Evolutionary conservation across 176 grass and related monocot genomes (phyloP).

Genomic region (Oryza brachyantha): DNA sequence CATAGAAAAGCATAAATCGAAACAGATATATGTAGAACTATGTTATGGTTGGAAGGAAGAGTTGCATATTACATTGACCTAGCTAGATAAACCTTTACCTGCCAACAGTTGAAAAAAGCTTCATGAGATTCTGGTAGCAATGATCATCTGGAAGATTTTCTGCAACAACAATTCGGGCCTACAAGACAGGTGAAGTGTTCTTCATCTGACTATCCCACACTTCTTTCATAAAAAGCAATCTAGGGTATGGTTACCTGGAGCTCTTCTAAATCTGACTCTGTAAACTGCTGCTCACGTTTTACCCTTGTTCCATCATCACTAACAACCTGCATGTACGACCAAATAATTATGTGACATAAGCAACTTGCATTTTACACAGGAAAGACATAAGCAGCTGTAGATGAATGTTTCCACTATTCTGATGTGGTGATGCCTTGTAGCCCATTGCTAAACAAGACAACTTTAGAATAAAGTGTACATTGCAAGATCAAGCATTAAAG

Average conservation of each 20-base stretch:
- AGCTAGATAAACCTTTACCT: slow-evolving; percentile 54
- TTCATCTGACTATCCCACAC: slow-evolving; percentile 11
- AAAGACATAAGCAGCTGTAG: slow-evolving; percentile 12
- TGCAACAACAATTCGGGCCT: slow-evolving; percentile 94
- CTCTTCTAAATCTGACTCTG: slow-evolving; percentile 88
- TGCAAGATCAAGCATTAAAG: not conserved
- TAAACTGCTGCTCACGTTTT: slow-evolving; percentile 73
- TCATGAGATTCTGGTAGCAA: slow-evolving; percentile 98
- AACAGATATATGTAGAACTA: slow-evolving; percentile 24
- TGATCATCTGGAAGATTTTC: slow-evolving; percentile 99
- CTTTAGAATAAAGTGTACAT: not conserved
- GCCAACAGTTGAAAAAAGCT: slow-evolving; percentile 89
- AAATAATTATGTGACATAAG: slow-evolving; percentile 30
- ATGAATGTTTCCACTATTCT: slow-evolving; percentile 8
- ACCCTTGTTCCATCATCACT: slow-evolving; percentile 96
- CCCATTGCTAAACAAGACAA: slow-evolving; percentile 3
- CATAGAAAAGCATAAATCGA: slow-evolving; percentile 18
- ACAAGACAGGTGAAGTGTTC: slow-evolving; percentile 16
- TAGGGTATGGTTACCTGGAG: slow-evolving; percentile 57
- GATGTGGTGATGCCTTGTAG: slow-evolving; percentile 11
- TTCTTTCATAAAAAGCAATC: not conserved
- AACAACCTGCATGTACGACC: slow-evolving; percentile 50
- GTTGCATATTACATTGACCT: not conserved
- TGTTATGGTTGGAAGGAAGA: slow-evolving; percentile 1
- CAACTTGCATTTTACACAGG: not conserved